Evolutionary conservation across 305 asterid species (phyloP).

Genomic region (Striga hermonthica): DNA sequence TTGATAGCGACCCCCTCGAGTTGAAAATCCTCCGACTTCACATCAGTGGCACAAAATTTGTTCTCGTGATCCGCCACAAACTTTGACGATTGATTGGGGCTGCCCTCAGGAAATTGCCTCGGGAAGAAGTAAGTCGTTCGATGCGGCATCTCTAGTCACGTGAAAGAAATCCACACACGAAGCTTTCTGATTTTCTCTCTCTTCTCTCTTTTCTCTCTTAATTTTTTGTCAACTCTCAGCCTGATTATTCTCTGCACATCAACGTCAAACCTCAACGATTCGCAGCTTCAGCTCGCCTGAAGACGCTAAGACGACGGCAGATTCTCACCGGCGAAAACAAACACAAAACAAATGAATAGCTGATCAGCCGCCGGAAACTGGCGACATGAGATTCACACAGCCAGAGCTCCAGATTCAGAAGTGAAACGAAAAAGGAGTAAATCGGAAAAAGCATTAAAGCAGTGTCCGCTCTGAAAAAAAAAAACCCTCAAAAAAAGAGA

Average conservation of each 20-base stretch:
- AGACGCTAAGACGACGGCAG: constrained; percentile 11
- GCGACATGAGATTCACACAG: neutral
- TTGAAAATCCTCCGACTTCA: constrained; percentile 21
- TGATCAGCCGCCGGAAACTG: constrained; percentile 8
- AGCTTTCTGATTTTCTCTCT: neutral
- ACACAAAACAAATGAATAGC: constrained; percentile 4
- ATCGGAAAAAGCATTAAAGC: no score
- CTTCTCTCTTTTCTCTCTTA: neutral
- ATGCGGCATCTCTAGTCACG: constrained; percentile 83
- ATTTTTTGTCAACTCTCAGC: neutral
- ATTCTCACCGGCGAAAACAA: constrained; percentile 23
- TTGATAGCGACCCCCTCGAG: constrained; percentile 30
- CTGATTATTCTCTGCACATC: constrained; percentile 6
- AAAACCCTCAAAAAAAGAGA: no score
- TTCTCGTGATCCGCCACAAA: constrained; percentile 65
- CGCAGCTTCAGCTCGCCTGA: constrained; percentile 16
- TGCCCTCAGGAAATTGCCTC: constrained; percentile 73
- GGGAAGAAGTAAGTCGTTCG: constrained; percentile 84
- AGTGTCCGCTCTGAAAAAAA: no score
- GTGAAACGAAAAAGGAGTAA: neutral
- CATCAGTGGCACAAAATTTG: constrained; percentile 37
- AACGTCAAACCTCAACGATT: constrained; percentile 19
- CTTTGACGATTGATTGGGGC: constrained; percentile 44
- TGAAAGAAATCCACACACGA: constrained; percentile 27
- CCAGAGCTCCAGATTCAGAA: neutral